Conservation (phyloP, 176 grass and related monocot species). For the sorghum (Sorghum bicolor) region DNA sequence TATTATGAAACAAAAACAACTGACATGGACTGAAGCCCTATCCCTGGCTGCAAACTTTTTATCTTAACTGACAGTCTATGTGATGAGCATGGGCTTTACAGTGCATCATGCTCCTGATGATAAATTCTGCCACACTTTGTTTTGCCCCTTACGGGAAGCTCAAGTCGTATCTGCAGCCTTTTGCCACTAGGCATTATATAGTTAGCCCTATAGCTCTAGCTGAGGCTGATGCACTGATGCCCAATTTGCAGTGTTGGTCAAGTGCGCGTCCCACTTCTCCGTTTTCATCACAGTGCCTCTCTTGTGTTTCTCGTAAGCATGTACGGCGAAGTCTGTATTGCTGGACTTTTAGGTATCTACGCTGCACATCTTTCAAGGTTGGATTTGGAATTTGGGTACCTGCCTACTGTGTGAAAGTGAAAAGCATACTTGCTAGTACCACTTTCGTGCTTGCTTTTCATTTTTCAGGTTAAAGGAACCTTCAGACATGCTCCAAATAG, state of each 20-base stretch:
- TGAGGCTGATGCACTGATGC: not conserved
- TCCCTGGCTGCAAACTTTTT: slow-evolving; percentile 9
- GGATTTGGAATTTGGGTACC: not conserved
- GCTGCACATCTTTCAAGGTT: not conserved
- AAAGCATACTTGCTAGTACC: not conserved
- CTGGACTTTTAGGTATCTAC: not conserved
- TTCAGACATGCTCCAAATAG: not conserved
- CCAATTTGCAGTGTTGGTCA: slow-evolving; percentile 5
- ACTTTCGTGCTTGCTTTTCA: not conserved
- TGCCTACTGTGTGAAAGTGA: not conserved
- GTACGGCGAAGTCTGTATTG: not conserved
- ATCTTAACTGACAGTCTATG: slow-evolving; percentile 4
- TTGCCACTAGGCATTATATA: not conserved
- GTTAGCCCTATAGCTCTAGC: not conserved
- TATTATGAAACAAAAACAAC: slow-evolving; percentile 3
- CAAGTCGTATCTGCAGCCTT: not conserved
- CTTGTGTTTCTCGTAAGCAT: not conserved
- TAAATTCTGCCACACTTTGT: not conserved
- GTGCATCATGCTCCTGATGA: not conserved
- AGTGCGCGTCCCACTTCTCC: not conserved
- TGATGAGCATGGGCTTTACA: not conserved
- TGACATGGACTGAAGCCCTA: not conserved
- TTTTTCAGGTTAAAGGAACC: not conserved
- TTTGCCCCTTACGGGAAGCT: not conserved
- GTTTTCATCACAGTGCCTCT: not conserved